Evolutionary conservation across 768 basidiomycete species (phyloP).

Genomic region (Melanogaster broomeanus): DNA sequence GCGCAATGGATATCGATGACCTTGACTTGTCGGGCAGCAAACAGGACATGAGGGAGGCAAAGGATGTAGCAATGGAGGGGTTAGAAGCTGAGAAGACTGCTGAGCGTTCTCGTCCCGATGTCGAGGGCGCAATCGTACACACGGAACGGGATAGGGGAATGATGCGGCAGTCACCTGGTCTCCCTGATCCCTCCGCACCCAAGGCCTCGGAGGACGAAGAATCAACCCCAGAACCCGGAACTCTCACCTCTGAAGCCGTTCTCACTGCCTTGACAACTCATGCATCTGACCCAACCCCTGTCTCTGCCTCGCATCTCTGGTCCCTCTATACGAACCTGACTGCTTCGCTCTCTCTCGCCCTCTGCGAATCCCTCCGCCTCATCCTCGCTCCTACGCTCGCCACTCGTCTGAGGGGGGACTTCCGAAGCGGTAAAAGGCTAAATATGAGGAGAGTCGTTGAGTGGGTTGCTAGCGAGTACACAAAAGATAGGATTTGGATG

Average conservation of each 20-base stretch:
- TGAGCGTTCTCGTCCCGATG: constrained; percentile 27
- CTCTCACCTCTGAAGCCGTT: constrained; percentile 19
- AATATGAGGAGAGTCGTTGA: constrained; percentile 99
- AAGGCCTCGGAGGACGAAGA: constrained; percentile 35
- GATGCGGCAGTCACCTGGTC: constrained; percentile 5
- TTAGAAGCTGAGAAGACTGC: constrained; percentile 31
- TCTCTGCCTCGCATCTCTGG: constrained; percentile 76
- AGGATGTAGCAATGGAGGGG: constrained; percentile 24
- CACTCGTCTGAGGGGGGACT: constrained; percentile 93
- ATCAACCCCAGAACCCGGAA: constrained; percentile 16
- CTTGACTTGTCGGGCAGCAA: constrained; percentile 2
- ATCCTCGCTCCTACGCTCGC: constrained; percentile 95
- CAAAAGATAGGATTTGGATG: constrained; percentile 99
- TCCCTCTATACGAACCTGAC: constrained; percentile 88
- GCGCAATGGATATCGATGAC: constrained; percentile 54
- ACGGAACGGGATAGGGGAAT: constrained; percentile 18
- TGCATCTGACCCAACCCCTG: constrained; percentile 19
- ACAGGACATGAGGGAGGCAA: constrained; percentile 28
- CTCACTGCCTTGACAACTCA: constrained; percentile 20
- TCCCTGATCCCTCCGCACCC: constrained; percentile 26
- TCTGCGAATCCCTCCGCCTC: constrained; percentile 95
- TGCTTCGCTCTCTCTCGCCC: constrained; percentile 83
- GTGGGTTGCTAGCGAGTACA: constrained; percentile 98
- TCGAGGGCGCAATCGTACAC: constrained; percentile 52
- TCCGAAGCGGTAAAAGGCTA: constrained; percentile 93